Evolutionary conservation across 768 basidiomycete species (phyloP), one percentile per base, ranked within the genome.

Genomic region (Chlorophyllum brunneum): DNA sequence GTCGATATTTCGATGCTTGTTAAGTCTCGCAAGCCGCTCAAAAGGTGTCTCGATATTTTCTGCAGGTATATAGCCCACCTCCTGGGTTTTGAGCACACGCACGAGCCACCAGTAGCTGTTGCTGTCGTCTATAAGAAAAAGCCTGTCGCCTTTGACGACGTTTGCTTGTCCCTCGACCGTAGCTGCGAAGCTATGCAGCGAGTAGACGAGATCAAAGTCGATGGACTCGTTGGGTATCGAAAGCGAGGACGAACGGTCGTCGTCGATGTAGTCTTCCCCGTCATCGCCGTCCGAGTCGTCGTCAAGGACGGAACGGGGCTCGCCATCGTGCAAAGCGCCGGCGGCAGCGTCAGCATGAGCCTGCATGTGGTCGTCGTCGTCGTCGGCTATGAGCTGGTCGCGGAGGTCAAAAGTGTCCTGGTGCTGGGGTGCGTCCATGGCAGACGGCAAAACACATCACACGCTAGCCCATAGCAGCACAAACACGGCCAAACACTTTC

Each of bases 51-150:
- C 97, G 59, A 99, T 98, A 67, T 98, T 98, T 71, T 99, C 97
- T 0, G 97, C 97, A 15, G 97, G 97, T 44, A 99, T 98, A 67
- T 99, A 99, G 0, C 97, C 97, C 13, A 99, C 92, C 62, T 97
- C 94, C 68, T 98, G 94, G 6, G 95, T 98, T 73, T 98, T 98
- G 57, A 99, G 84, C 7, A 99, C 97, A 41, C 94, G 83, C 6
- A 99, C 95, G 44, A 98, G 88, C 97, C 97, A 98, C 97, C 97
- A 98, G 72, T 99, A 99, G 69, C 91, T 92, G 69, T 99, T 98
- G 52, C 87, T 92, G 67, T 99, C 97, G 71, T 99, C 97, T 81
- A 98, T 92, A 38, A 99, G 76, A 65, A 93, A 86, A 40, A 99
- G 79, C 56, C 90, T 91, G 76, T 99, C 95, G 22, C 97, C 97